Evolutionary conservation across 495 filamentous ascomycete species (phyloP), one percentile per base, ranked within the genome.

Genomic region (Penicillium malachiteum): DNA sequence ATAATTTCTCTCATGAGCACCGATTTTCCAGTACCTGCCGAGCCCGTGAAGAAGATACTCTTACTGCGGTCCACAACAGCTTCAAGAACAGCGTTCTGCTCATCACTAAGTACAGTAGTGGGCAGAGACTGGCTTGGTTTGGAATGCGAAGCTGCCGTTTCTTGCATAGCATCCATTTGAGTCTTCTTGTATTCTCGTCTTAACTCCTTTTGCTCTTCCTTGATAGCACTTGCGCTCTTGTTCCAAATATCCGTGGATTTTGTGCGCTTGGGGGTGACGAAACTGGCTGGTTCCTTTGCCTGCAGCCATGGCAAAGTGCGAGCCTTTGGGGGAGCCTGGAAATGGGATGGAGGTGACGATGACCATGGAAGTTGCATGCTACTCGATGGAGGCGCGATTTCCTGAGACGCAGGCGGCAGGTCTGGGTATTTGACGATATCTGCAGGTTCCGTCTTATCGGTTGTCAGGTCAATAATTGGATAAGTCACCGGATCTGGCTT

Each of bases 31-130:
- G 94, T 98, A 79, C 94, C 94, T 52, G 94, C 94, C 40, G 94
- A 96, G 53, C 94, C 94, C 2, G 94, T 98, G 71, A 97, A 98
- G 78, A 98, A 98, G 4, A 97, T 92, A 60, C 94, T 96, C 64
- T 91, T 88, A 33, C 78, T 75, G 35, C 87, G 66, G 4, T 92
- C 80, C 3, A 89, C 76, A 18, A 97, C 91, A 12, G 96, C 71
- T 13, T 88, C 81, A 50, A 93, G 76, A n/a, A 98, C 90, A 55
- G 87, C 82, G 42, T 78, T 76, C 69, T 98, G 94, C 67, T 98
- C 94, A 2, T 87, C 80, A 67, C 90, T 97, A 17, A 98, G 76
- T 48, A 84, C 84, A 16, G 96, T 81, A 8, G 77, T 71, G 0
- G 84, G 72, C n/a, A 81, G 50, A 56, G 79, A 84, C 16, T 70